Percentiles rank a stretch among this genome's conserved stretches.
These are phyloP conservation scores for Trichoderma orchidacearum DNA, from an alignment of 495 filamentous ascomycete species.

Conservation along the genomic window DNA sequence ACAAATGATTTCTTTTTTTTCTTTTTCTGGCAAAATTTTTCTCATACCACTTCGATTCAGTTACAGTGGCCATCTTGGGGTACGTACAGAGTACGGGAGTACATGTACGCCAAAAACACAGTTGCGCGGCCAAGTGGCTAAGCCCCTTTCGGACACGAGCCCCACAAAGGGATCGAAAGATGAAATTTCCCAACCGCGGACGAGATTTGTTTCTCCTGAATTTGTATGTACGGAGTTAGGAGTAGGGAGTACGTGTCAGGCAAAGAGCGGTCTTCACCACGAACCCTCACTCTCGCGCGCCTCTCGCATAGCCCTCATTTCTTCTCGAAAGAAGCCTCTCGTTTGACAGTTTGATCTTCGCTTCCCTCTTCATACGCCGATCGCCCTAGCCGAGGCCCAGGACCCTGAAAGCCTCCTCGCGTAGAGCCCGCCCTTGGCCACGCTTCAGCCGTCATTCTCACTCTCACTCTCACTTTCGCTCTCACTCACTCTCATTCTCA, in stretches of 20 bases:
- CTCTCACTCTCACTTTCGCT: not conserved
- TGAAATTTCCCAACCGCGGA: not conserved
- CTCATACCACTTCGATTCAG: no score
- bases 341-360: not conserved
- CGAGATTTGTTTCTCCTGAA: not conserved
- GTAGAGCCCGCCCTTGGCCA: not conserved
- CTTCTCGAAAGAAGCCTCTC: not conserved
- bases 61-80: no score
- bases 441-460: not conserved
- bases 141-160: not conserved
- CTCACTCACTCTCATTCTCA: not conserved
- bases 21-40: no score
- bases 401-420: not conserved
- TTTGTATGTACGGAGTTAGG: constrained; percentile 1
- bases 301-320: not conserved
- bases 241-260: constrained; percentile 1
- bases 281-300: not conserved
- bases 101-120: not conserved
- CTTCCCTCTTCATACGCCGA: not conserved
- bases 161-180: constrained; percentile 1
- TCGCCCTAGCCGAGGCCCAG: not conserved
- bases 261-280: not conserved
- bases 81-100: no score
- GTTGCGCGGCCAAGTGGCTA: not conserved
- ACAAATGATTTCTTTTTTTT: no score